Base-by-base conservation (phyloP, 441 rosid species). In the Gossypium trilobum region DNA sequence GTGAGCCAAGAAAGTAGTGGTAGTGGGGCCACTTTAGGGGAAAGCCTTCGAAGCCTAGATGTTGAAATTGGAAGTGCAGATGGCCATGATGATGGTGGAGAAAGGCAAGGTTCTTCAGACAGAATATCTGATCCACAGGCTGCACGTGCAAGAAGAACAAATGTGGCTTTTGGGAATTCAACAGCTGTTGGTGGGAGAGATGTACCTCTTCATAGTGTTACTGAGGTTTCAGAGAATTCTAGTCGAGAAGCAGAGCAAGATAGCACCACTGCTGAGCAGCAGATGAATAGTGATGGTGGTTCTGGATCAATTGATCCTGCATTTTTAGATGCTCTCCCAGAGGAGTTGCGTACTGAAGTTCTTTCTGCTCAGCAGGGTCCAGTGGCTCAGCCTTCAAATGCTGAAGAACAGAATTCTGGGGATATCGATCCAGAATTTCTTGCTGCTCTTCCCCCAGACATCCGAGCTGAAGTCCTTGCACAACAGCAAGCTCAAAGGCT, bases 11-110 rank as follows among this genome's bases (percentile, higher is more conserved):
- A 90, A 88, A 95, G 99, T 71, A 80, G 99, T 66, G 98, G 95
- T 68, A 92, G 97, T 83, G 99, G 97, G 68, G 99, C 97, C 64
- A 95, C 98, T 59, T 84, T 95, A 66, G 98, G 98, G 71, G 99
- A 95, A 84, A 95, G 99, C 83, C 97, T 95, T 48, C 87, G 98
- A 75, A 95, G 99, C 83, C 82, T 95, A 74, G 99, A 95, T 80
- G 98, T 95, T 82, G 99, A 95, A 78, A 95, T 95, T 56, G 99
- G 99, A 77, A 95, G 99, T 84, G 99, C 97, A 20, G 99, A 95
- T 91, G 99, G 99, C 23, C 99, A 90, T 81, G 99, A 91, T 75
- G 99, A 95, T 81, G 92, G 95, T 78, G 93, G 91, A 44, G 99
- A 92, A 73, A 87, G 99, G 82, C 96, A 88, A 80, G 95, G 95